phyloP scores from a whole-genome alignment of 2,329 filamentous ascomycete genomes.

The Cytospora mali region DNA sequence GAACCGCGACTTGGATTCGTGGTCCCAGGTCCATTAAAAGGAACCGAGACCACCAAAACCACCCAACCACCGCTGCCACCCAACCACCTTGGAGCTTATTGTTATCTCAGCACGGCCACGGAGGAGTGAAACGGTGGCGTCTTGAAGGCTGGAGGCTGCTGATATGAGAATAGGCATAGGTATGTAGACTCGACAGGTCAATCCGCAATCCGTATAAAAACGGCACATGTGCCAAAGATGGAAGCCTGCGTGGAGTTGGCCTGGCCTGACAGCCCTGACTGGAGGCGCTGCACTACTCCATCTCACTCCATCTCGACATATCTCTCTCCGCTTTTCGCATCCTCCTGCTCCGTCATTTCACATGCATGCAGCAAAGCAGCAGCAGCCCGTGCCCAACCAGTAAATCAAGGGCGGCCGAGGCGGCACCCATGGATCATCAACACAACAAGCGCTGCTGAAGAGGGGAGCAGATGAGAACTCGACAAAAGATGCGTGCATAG shows the following conservation, averaged over 20 bases:
- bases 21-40: constrained; percentile 5
- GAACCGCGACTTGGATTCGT: no score
- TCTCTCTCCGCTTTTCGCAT: constrained; percentile 15
- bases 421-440: neutral
- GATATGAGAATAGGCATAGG: no score
- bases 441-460: neutral
- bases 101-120: neutral
- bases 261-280: no score
- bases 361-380: constrained; percentile 6
- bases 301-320: neutral
- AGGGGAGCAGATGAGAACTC: no score
- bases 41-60: constrained; percentile 7
- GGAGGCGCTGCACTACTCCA: neutral
- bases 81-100: neutral
- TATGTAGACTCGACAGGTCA: no score
- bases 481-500: neutral
- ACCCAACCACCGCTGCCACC: neutral
- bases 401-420: neutral
- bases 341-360: constrained; percentile 17
- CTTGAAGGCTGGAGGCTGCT: neutral
- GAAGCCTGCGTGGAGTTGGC: neutral
- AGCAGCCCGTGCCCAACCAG: neutral
- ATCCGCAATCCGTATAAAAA: no score
- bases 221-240: no score
- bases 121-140: neutral